Evolutionary conservation across 768 basidiomycete species (phyloP).

Genomic region (Sutorius australiensis): DNA sequence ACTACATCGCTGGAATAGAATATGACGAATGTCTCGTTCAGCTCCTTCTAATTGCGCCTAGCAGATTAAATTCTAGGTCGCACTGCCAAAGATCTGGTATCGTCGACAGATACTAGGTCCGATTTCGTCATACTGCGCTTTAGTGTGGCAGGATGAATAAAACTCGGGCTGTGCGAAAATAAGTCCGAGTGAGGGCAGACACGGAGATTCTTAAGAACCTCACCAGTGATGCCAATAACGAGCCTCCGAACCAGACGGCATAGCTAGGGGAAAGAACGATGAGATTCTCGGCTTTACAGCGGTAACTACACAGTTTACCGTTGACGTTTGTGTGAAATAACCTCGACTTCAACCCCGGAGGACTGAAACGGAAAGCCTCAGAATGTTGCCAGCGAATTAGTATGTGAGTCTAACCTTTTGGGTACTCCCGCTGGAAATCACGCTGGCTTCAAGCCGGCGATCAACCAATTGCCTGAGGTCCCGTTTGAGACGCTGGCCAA

Average conservation of each 20-base stretch:
- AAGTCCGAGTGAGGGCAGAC: neutral
- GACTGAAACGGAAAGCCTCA: constrained; percentile 49
- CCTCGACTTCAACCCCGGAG: constrained; percentile 95
- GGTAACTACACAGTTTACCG: constrained; percentile 43
- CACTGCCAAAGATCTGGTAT: constrained; percentile 92
- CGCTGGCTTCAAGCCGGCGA: constrained; percentile 77
- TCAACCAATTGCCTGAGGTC: constrained; percentile 95
- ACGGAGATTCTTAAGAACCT: constrained; percentile 25
- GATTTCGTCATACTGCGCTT: constrained; percentile 91
- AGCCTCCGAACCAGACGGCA: constrained; percentile 98
- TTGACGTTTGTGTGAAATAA: constrained; percentile 97
- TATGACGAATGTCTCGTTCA: neutral
- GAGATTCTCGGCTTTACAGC: neutral
- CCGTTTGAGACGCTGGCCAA: constrained; percentile 93
- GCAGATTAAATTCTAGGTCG: constrained; percentile 44
- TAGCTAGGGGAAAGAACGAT: constrained; percentile 44
- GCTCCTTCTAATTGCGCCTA: neutral
- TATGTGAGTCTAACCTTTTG: constrained; percentile 54
- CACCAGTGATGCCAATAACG: constrained; percentile 87
- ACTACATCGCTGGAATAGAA: neutral
- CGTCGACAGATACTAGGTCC: constrained; percentile 89
- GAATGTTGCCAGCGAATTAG: neutral
- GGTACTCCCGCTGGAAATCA: constrained; percentile 65
- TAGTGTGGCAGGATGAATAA: constrained; percentile 90
- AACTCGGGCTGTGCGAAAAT: constrained; percentile 73